Evolutionary conservation across 139 green algal species (phyloP), one percentile per base, ranked within the genome.

Genomic region (Chlamydomonas sp.): DNA sequence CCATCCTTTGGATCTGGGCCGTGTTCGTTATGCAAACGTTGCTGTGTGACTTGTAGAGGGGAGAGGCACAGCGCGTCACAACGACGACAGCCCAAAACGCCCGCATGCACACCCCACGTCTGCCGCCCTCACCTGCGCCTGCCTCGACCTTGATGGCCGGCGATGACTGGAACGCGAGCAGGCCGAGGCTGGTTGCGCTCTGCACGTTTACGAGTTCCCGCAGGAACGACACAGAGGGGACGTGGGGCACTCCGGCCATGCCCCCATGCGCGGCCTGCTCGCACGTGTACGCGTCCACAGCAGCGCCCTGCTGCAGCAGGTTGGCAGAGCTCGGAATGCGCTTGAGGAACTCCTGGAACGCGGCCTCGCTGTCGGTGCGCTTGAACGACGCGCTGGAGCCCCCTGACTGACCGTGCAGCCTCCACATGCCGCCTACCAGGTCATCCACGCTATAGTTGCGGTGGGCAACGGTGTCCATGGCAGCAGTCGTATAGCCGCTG

Each of bases 271-370:
- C 39, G 13, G 39, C 39, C 39, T 50, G 39, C 39, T 8, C 39
- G 10, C 10, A 50, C 10, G 39, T 13, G 8, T 8, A 8, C 13
- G 39, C 39, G 8, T 8, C 39, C 39, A 13, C 39, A 50, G 39
- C 39, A 50, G 39, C 8, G 39, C 39, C 39, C 8, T 50, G 10
- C 39, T 8, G 13, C 39, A 50, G 39, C 13, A 50, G 13, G 13
- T 50, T 50, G 39, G 39, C 13, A 13, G 39, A 50, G 39, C 10
- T n/a, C 39, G 87, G 87, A 48, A 92, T 92, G n/a, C 83, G 78
- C 50, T 88, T 87, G 0, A 92, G 49, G 58, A 90, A 90, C 36
- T 90, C 87, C 60, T 86, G 72, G 62, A 91, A 91, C 0, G 83
- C 83, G 20, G 78, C 73, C 47, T 90, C 81, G 1, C 43, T 76